Evolutionary conservation across 1,284 basidiomycete species (phyloP), one percentile per base, ranked within the genome.

Genomic region (Ganoderma lingzhi): DNA sequence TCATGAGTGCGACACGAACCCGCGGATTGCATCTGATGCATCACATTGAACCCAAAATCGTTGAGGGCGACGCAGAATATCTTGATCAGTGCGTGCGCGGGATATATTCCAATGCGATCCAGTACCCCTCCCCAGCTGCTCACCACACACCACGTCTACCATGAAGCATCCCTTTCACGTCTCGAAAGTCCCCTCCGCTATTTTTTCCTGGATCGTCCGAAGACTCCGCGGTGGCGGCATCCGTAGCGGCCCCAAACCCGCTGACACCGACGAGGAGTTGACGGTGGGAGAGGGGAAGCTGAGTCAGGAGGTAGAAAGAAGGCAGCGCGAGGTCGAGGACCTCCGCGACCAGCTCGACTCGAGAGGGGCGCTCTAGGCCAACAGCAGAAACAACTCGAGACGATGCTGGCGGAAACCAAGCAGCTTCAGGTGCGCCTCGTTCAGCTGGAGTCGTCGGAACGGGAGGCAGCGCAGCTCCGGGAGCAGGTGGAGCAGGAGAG

Each of bases 401-500:
- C 35, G 17, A 17, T 35, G n/a, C 2, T 32, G 37, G 56, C 17
- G 12, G 56, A 59, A 14, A 39, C 6, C 15, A 30, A 10, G 8
- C 56, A 39, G 17, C 19, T 59, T 12, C 56, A 59, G 35, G 19
- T 59, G 35, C 56, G 56, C 35, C 56, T 59, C n/a, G 9, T 23
- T 14, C 56, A 59, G n/a, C 56, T 59, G 35, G 56, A 59, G 56
- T 39, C 56, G 56, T 35, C 32, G 19, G 56, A 8, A 59, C 35
- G 23, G 35, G 35, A 39, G 35, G 19, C 19, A 35, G 56, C 19
- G 19, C 32, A 59, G 35, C 56, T 59, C 19, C 56, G 56, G 17
- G 35, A 39, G 56, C 56, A n/a, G 8, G 56, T 39, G 19, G 56
- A 59, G 19, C 32, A n/a, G 56, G 56, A 59, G 56, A 59, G n/a